Conservation (phyloP, 2,329 filamentous ascomycete genomes). For the Tolypocladium guangdongense region DNA sequence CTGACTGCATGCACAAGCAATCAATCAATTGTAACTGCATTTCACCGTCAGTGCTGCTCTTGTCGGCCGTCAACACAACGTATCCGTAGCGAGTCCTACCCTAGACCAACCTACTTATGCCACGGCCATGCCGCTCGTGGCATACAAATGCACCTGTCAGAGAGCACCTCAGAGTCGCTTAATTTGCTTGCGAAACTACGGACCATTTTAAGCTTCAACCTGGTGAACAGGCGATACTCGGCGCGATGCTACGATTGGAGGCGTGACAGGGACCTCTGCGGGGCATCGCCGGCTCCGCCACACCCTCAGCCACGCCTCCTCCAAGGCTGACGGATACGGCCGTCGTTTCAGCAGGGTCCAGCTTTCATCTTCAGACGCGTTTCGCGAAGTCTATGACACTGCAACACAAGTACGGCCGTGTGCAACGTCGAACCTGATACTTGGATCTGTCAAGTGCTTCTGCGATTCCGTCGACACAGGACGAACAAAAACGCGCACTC, state of each 20-base stretch:
- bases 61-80: background rate
- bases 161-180: background rate
- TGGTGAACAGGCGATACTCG: background rate
- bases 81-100: background rate
- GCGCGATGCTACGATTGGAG: background rate
- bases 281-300: slow-evolving; percentile 1
- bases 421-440: background rate
- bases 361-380: slow-evolving; percentile 3
- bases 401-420: background rate
- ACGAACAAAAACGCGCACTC: background rate
- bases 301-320: slow-evolving; percentile 17
- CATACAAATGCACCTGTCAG: background rate
- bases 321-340: slow-evolving; percentile 18
- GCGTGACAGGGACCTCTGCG: background rate
- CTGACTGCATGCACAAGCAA: background rate
- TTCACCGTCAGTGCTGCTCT: background rate
- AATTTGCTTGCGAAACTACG: background rate
- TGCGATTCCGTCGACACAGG: background rate
- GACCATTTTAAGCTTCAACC: background rate
- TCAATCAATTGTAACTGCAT: too few relatives aligned
- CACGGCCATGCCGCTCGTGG: background rate
- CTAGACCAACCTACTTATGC: background rate
- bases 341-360: slow-evolving; percentile 14
- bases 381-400: slow-evolving; percentile 10
- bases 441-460: background rate